Conservation (phyloP, 1,139 yeast genomes). For the Yamadazyma membranifaciens region DNA sequence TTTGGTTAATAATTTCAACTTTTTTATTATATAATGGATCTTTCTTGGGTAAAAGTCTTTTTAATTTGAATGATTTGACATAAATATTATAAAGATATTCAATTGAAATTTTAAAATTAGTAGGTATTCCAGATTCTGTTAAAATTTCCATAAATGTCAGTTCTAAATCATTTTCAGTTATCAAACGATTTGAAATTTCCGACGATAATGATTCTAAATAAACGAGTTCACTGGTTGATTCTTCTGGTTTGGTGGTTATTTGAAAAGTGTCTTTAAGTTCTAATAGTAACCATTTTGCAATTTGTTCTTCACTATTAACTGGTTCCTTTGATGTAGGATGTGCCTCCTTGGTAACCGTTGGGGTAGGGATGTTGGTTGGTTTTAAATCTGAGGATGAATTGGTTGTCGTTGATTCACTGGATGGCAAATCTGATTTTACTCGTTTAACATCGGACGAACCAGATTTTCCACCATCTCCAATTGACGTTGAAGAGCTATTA, state of each 20-base stretch:
- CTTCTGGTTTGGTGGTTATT: constrained; percentile 27
- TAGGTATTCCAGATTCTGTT: constrained; percentile 49
- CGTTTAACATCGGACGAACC: neutral
- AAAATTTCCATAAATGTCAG: constrained; percentile 53
- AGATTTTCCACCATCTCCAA: neutral
- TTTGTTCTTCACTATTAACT: constrained; percentile 18
- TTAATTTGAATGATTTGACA: constrained; percentile 34
- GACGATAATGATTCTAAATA: constrained; percentile 37
- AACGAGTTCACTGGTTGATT: constrained; percentile 15
- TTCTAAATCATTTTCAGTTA: constrained; percentile 31
- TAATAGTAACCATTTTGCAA: constrained; percentile 28
- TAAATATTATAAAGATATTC: constrained; percentile 48
- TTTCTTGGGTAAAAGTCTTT: constrained; percentile 41
- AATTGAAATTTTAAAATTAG: constrained; percentile 31
- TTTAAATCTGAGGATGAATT: neutral
- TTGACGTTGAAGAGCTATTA: neutral
- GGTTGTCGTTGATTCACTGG: neutral
- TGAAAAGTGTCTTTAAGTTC: constrained; percentile 40
- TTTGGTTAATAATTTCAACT: constrained; percentile 42
- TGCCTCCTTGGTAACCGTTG: constrained; percentile 7
- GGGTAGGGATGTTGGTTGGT: neutral
- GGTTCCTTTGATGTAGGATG: constrained; percentile 1
- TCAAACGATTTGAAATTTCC: constrained; percentile 28
- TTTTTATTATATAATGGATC: constrained; percentile 40
- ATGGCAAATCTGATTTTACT: constrained; percentile 6